Evolutionary conservation across 2,329 filamentous ascomycete species (phyloP).

Genomic region (Colletotrichum liaoningense): DNA sequence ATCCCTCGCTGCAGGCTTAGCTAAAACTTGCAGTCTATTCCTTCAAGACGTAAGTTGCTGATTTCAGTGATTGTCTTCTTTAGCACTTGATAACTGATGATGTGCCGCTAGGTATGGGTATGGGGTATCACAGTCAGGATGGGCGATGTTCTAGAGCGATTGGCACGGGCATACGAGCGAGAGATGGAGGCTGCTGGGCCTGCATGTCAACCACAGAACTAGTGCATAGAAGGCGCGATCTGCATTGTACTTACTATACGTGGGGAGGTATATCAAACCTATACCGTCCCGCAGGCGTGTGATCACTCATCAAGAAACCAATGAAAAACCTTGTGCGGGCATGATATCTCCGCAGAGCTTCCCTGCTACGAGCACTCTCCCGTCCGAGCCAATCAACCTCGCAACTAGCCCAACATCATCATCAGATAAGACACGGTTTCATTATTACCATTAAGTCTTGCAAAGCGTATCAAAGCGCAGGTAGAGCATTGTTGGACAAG

Average conservation of each 20-base stretch:
- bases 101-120: not conserved
- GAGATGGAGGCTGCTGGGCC: not conserved
- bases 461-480: not conserved
- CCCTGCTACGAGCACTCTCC: not conserved
- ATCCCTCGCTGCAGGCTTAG: not conserved
- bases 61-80: not conserved
- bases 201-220: not conserved
- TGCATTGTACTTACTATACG: not conserved
- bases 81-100: not conserved
- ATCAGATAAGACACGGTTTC: not conserved
- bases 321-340: not conserved
- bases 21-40: not conserved
- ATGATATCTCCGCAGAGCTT: not conserved
- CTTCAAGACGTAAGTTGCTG: not conserved
- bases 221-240: not conserved
- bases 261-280: not conserved
- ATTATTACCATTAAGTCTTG: not conserved
- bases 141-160: not conserved
- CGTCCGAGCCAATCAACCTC: not conserved
- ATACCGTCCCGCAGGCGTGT: not conserved
- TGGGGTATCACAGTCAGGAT: constrained; percentile 13
- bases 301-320: not conserved
- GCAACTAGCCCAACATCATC: not conserved
- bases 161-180: constrained; percentile 9
- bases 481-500: not conserved